A percentile compares a stretch with the other conserved stretches of the same genome.
Conservation (phyloP, 371 early-diverging fungal genomes). For the Rhizopus delemar region DNA sequence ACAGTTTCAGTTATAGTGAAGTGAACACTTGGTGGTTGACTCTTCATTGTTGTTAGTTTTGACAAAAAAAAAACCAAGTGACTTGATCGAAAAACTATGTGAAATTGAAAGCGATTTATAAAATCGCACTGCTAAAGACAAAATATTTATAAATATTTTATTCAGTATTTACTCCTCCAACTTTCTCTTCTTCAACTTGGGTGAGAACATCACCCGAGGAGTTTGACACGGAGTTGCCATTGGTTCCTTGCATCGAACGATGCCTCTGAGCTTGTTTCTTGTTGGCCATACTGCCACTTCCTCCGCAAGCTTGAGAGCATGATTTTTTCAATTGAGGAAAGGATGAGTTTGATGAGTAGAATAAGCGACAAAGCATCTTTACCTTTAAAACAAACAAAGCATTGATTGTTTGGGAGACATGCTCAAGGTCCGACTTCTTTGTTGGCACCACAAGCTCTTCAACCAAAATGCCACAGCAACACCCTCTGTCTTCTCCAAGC, state of each 20-base stretch:
- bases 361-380: constrained; percentile 1
- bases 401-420: not conserved
- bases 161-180: not conserved
- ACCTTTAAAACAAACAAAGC: not conserved
- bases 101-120: too few species aligned
- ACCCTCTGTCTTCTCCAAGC: not conserved
- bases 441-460: not conserved
- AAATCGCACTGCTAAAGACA: too few species aligned
- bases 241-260: not conserved
- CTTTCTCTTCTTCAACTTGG: constrained; percentile 2
- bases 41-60: too few species aligned
- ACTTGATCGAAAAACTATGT: too few species aligned
- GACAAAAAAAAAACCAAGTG: too few species aligned
- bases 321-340: constrained; percentile 8
- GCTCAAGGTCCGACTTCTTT: too few species aligned
- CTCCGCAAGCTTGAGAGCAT: not conserved
- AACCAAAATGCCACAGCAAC: constrained; percentile 3
- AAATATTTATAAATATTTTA: constrained; percentile 2
- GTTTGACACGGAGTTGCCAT: constrained; percentile 2
- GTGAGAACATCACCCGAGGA: constrained; percentile 4
- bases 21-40: too few species aligned
- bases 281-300: not conserved
- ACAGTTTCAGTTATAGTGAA: too few species aligned
- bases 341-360: not conserved
- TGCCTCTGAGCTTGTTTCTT: constrained; percentile 1